Evolutionary conservation across 441 rosid genomes (phyloP), one percentile per base, ranked within the genome.

Genomic region (Lepidium campestre): DNA sequence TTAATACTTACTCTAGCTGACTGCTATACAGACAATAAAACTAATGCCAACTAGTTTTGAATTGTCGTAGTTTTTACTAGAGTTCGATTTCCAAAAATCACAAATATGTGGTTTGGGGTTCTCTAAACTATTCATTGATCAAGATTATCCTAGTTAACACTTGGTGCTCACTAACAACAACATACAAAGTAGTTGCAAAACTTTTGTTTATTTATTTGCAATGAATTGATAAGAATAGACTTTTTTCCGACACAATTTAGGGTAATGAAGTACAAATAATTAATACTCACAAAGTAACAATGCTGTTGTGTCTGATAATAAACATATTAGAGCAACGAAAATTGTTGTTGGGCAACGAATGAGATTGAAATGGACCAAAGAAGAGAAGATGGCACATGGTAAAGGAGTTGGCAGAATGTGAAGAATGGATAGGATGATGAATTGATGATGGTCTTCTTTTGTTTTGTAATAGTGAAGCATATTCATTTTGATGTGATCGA

Each of bases 391-490:
- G 64, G 68, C 77, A 53, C 77, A 67, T 73, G 77, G 77, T 53
- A 52, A 53, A 57, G 29, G 44, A 57, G 40, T 60, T 73, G 72
- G 72, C 62, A 35, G 62, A 72, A 66, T 66, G 67, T 66, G 68
- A 60, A 60, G 53, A 67, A 59, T 67, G 77, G 73, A 73, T 67
- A 67, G 57, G 72, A 25, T 19, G 58, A 45, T 53, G 31, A 27
- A 62, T 52, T 52, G 44, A 66, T 59, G 64, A 73, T 67, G 72
- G 77, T 73, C 68, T 47, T 73, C 35, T 67, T 73, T 67, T 73
- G 72, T 73, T 67, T 73, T 63, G 63, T 73, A 36, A 60, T 73
- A 59, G 62, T 11, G 62, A 52, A 45, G 77, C 64, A 67, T 19
- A 37, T 67, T 27, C 50, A 60, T 65, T 27, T 29, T 58, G 71